phyloP scores from a whole-genome alignment of 306 rosid species.

The Fagus sylvatica region DNA sequence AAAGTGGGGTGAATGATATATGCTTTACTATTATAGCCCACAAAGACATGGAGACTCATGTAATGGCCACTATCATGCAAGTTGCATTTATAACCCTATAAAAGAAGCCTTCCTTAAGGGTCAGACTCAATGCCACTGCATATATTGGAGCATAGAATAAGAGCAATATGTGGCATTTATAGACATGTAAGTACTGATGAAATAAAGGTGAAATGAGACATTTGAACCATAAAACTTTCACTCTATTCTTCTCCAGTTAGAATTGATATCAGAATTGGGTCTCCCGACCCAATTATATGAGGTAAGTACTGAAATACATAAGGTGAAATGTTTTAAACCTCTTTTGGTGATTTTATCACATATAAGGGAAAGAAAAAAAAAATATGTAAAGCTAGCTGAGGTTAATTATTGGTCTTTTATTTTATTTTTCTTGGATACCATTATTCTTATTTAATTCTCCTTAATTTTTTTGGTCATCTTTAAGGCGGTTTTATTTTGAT shows the following conservation, averaged over 20 bases:
- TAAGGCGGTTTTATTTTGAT: background rate
- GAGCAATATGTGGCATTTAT: background rate
- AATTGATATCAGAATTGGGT: too few species aligned
- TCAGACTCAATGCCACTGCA: background rate
- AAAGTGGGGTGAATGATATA: background rate
- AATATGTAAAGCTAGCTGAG: too few species aligned
- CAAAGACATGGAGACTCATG: background rate
- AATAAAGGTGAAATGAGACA: too few species aligned
- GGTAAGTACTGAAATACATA: too few species aligned
- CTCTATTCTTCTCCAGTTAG: background rate
- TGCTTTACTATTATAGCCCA: background rate
- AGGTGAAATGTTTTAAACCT: too few species aligned
- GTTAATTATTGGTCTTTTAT: too few species aligned
- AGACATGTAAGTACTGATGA: background rate
- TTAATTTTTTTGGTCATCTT: background rate
- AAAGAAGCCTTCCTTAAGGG: background rate
- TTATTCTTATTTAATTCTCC: background rate
- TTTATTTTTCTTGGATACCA: background rate
- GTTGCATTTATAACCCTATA: background rate
- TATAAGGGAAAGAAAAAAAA: too few species aligned
- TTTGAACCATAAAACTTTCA: background rate
- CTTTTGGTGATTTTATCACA: too few species aligned
- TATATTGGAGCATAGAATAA: background rate
- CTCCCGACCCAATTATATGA: too few species aligned
- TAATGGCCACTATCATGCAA: background rate